phyloP scores from a whole-genome alignment of 345 rosid species.

The Aegle marmelos region DNA sequence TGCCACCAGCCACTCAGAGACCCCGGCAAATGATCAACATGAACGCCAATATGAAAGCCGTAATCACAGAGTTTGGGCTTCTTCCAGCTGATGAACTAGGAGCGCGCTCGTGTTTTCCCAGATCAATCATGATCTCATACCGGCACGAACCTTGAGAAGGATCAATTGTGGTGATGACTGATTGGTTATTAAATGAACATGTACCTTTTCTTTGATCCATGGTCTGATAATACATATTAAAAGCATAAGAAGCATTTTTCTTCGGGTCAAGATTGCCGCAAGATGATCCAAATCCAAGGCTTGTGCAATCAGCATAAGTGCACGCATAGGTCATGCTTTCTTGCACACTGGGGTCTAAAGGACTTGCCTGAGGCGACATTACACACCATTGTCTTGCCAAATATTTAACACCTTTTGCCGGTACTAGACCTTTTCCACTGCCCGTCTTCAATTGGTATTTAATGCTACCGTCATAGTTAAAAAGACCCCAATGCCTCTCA shows the following conservation, averaged over 20 bases:
- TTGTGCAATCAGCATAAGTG: constrained; percentile 65
- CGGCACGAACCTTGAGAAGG: constrained; percentile 55
- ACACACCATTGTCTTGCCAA: constrained; percentile 69
- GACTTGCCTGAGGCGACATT: constrained; percentile 44
- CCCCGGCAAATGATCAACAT: neutral
- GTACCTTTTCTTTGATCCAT: constrained; percentile 59
- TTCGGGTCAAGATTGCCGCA: constrained; percentile 42
- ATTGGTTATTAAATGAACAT: constrained; percentile 41
- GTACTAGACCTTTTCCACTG: constrained; percentile 35
- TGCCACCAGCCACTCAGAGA: constrained; percentile 1
- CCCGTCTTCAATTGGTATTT: constrained; percentile 51
- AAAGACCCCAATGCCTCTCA: constrained; percentile 82
- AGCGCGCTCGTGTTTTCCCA: constrained; percentile 29
- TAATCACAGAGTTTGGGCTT: neutral
- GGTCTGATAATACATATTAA: constrained; percentile 67
- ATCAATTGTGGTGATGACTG: constrained; percentile 39
- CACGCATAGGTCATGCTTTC: constrained; percentile 48
- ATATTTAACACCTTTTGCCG: constrained; percentile 69
- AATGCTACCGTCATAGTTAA: constrained; percentile 63
- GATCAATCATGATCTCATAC: constrained; percentile 62
- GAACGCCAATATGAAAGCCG: constrained; percentile 12
- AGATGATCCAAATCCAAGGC: constrained; percentile 54
- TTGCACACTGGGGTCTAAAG: constrained; percentile 29
- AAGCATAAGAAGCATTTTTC: constrained; percentile 73
- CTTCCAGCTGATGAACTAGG: constrained; percentile 22